A percentile compares a stretch with the other conserved stretches of the same genome.
Evolutionary conservation across 495 filamentous ascomycete genomes (phyloP).

Genomic region (Penicillium canariense): DNA sequence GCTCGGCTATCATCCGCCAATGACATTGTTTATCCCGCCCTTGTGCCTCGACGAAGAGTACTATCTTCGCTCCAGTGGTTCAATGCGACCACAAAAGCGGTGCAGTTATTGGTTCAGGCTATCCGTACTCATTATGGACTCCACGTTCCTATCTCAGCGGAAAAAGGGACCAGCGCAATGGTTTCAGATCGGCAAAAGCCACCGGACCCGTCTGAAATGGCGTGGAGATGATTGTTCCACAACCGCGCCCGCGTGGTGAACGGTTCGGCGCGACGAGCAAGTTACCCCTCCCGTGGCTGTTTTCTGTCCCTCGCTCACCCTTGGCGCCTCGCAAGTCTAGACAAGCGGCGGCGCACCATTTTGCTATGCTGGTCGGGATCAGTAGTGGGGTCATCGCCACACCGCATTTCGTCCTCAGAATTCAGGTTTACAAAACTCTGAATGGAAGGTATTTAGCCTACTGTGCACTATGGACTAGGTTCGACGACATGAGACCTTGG

Average conservation of each 20-base stretch:
- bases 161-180: conserved; percentile 3
- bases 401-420: background rate
- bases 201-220: background rate
- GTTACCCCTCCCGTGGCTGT: background rate
- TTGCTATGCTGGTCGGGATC: background rate
- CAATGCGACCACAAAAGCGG: too few relatives aligned
- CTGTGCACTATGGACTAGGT: too few relatives aligned
- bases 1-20: background rate
- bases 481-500: too few relatives aligned
- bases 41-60: background rate
- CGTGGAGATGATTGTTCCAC: background rate
- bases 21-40: background rate
- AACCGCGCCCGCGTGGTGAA: background rate
- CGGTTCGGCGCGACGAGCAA: background rate
- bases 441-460: too few relatives aligned
- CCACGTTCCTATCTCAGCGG: background rate
- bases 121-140: background rate
- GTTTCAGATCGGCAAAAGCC: background rate
- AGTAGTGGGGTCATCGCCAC: conserved; percentile 14
- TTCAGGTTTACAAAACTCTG: background rate
- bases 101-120: too few relatives aligned
- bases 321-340: background rate
- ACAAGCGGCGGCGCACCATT: background rate
- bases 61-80: background rate
- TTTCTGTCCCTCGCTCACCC: background rate